A percentile compares a stretch with the other conserved stretches of the same genome.
These are phyloP conservation scores for Penicillium hesseltinei DNA, from an alignment of 2,329 filamentous ascomycete genomes.

Conservation along the genomic window DNA sequence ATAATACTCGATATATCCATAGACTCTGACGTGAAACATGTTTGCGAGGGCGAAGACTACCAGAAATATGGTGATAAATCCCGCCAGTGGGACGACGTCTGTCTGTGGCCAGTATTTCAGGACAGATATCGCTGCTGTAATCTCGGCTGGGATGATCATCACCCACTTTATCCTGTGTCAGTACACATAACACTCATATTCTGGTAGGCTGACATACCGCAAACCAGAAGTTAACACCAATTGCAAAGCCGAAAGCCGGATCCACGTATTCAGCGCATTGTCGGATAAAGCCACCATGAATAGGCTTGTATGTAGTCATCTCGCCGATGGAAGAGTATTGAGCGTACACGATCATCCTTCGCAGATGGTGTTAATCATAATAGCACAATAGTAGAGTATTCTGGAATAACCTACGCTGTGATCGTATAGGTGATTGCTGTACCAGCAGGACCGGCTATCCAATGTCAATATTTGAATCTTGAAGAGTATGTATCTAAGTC, in stretches of 20 bases:
- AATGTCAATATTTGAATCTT: background rate
- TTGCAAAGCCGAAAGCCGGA: conserved; percentile 35
- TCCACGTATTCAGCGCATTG: conserved; percentile 35
- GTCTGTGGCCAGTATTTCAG: conserved; percentile 35
- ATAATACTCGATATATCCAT: conserved; percentile 33
- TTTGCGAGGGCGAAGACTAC: conserved; percentile 29
- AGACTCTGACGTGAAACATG: conserved; percentile 28
- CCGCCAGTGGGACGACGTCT: conserved; percentile 28
- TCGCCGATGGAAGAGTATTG: conserved; percentile 37
- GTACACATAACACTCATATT: background rate
- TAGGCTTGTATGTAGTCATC: conserved; percentile 33
- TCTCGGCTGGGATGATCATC: conserved; percentile 35
- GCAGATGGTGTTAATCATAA: background rate
- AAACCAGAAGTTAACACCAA: conserved; percentile 39
- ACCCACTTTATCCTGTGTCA: conserved; percentile 24
- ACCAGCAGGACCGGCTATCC: conserved; percentile 32
- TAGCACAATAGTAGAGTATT: background rate
- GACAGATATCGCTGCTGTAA: conserved; percentile 36
- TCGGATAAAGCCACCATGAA: conserved; percentile 36
- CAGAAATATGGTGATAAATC: conserved; percentile 36
- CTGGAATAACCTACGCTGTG: conserved; percentile 20
- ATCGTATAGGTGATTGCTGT: conserved; percentile 36
- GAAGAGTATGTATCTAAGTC: background rate
- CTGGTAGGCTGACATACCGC: conserved; percentile 13
- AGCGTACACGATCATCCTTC: conserved; percentile 33